Conservation (phyloP, 2,329 filamentous ascomycete genomes). For the Clarireedia hainanense region DNA sequence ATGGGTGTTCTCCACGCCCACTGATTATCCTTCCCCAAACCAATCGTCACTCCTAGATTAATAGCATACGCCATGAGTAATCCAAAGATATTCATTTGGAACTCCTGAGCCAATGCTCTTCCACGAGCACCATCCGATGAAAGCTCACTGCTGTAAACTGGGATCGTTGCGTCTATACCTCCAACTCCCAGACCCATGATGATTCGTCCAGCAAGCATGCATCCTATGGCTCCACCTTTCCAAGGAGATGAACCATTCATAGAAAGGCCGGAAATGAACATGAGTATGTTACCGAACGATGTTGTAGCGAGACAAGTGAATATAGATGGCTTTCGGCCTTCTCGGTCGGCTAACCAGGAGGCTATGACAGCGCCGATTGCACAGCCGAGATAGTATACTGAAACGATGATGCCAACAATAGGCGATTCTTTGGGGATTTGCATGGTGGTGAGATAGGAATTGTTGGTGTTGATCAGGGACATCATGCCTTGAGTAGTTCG, state of each 20-base stretch:
- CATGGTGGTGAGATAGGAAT: conserved; percentile 48
- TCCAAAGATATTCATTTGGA: conserved; percentile 57
- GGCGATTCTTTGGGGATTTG: conserved; percentile 32
- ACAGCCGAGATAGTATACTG: conserved; percentile 56
- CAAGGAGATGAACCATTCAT: conserved; percentile 33
- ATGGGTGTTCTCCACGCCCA: conserved; percentile 58
- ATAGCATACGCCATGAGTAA: conserved; percentile 53
- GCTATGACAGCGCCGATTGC: conserved; percentile 48
- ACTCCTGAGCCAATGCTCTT: conserved; percentile 52
- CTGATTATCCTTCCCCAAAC: conserved; percentile 46
- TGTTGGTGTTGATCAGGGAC: conserved; percentile 58
- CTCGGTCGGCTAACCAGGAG: conserved; percentile 44
- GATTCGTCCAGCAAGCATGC: conserved; percentile 30
- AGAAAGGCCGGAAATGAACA: conserved; percentile 49
- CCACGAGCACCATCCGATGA: conserved; percentile 48
- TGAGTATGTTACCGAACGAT: conserved; percentile 48
- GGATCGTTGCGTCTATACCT: conserved; percentile 53
- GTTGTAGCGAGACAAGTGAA: conserved; percentile 46
- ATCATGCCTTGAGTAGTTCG: conserved; percentile 46
- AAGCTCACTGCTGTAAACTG: conserved; percentile 51
- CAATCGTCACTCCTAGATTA: conserved; percentile 46
- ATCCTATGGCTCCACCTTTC: conserved; percentile 40
- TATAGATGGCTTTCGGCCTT: conserved; percentile 47
- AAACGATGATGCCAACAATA: conserved; percentile 37
- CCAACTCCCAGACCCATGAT: conserved; percentile 50